Evolutionary conservation across 306 rosid species (phyloP), one percentile per base, ranked within the genome.

Genomic region (Acmispon strigosus): DNA sequence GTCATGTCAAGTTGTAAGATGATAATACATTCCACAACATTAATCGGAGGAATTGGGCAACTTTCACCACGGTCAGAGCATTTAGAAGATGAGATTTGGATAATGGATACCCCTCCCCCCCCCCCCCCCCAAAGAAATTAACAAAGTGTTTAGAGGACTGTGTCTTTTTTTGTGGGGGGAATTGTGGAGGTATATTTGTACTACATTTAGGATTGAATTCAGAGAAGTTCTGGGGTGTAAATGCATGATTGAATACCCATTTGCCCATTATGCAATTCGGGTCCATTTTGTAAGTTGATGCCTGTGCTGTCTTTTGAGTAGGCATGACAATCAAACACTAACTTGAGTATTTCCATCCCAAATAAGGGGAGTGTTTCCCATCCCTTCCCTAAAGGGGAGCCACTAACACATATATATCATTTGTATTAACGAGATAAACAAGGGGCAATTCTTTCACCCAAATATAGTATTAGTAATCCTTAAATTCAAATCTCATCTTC

Each of bases 1-100:
- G 18, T 84, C 94, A 1, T 84, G 51, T 72, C 85, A 70, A 62
- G 54, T 75, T 66, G 43, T 80, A 14, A 50, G 86, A 52, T 82
- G 84, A 90, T 15, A 50, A 34, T 52, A 53, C 75, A 47, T 62
- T 70, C 54, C 63, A 44, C 55, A 63, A 5, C 29, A 44, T 27
- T n/a, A 13, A 24, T 75, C 24, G n/a, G 66, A 0, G 34, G 36
- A 70, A 47, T 14, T 27, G 51, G 55, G 47, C 52, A 5, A 14
- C 45, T 16, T 8, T 32, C 51, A 7, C 14, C 43, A 14, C 39
- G 10, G 50, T 34, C 7, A 57, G 36, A 72, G 51, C 69, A 57
- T 41, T 47, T 74, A 62, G 17, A 41, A 50, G 51, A 54, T 29
- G 5, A 70, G 5, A 36, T 43, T 58, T 52, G 6, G 20, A n/a